phyloP scores from a whole-genome alignment of 2,329 filamentous ascomycete species.

The Xylariaceae sp. region DNA sequence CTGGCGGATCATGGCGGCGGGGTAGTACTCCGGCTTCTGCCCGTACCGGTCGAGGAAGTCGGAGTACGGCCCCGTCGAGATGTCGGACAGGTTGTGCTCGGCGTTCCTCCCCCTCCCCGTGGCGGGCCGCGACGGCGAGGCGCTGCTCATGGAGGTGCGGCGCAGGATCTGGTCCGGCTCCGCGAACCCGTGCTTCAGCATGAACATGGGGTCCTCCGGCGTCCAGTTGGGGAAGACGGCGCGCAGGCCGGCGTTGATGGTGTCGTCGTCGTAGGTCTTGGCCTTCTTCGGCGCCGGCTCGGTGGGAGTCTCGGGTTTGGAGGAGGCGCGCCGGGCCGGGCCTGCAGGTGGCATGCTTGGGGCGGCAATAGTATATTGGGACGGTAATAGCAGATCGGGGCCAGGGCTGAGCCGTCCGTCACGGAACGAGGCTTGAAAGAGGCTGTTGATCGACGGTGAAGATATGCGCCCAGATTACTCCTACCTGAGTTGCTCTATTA shows the following conservation, averaged over 20 bases:
- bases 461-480: too few relatives aligned
- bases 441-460: too few relatives aligned
- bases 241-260: constrained; percentile 1
- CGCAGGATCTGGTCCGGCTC: constrained; percentile 1
- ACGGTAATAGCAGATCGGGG: neutral
- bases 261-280: constrained; percentile 2
- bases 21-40: constrained; percentile 5
- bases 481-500: too few relatives aligned
- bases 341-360: neutral
- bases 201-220: constrained; percentile 4
- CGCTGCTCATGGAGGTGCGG: neutral
- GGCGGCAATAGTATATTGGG: neutral
- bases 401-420: too few relatives aligned
- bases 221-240: constrained; percentile 8
- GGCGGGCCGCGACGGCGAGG: neutral
- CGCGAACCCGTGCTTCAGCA: constrained; percentile 5
- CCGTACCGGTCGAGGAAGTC: constrained; percentile 8
- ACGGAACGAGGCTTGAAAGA: too few relatives aligned
- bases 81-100: constrained; percentile 7
- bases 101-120: constrained; percentile 2
- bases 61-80: constrained; percentile 6
- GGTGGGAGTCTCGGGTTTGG: neutral
- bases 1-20: constrained; percentile 4
- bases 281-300: constrained; percentile 2
- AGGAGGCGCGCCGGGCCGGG: neutral